These are phyloP conservation scores for Saccharomyces eubayanus DNA, from an alignment of 805 yeast species.

Conservation along the genomic window DNA sequence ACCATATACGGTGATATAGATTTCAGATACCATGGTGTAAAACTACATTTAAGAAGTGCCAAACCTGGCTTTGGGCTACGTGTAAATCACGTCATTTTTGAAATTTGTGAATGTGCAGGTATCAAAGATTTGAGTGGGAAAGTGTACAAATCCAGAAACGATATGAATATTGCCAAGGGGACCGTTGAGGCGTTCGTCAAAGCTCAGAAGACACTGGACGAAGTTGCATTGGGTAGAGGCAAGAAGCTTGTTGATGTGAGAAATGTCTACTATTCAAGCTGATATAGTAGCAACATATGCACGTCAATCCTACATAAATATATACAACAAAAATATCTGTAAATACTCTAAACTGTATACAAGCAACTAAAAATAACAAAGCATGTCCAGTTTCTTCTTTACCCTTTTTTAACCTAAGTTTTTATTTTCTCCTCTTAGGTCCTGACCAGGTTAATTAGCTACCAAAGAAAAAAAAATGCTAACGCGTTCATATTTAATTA, in stretches of 20 bases:
- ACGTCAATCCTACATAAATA: background rate
- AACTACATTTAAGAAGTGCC: constrained; percentile 71
- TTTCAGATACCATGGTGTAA: constrained; percentile 79
- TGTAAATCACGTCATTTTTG: constrained; percentile 83
- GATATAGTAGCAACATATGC: constrained; percentile 20
- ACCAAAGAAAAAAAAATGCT: background rate
- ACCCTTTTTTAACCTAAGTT: background rate
- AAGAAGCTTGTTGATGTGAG: constrained; percentile 90
- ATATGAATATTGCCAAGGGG: constrained; percentile 89
- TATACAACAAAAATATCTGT: background rate
- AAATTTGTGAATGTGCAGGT: constrained; percentile 88
- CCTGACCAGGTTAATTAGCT: background rate
- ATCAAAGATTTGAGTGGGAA: constrained; percentile 89
- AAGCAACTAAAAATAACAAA: background rate
- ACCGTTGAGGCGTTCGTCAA: constrained; percentile 69
- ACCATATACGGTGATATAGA: constrained; percentile 81
- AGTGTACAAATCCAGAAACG: constrained; percentile 85
- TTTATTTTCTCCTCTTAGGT: background rate
- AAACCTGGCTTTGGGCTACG: constrained; percentile 92
- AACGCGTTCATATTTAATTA: background rate
- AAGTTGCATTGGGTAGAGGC: constrained; percentile 85
- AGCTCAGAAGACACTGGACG: constrained; percentile 74
- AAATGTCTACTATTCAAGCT: constrained; percentile 67
- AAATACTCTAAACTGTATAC: background rate
- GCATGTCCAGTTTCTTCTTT: background rate